Percentiles rank a stretch among this genome's conserved stretches.
Conservation (phyloP, 352 stramenopile species). For the Phytopythium chamaehyphon region DNA sequence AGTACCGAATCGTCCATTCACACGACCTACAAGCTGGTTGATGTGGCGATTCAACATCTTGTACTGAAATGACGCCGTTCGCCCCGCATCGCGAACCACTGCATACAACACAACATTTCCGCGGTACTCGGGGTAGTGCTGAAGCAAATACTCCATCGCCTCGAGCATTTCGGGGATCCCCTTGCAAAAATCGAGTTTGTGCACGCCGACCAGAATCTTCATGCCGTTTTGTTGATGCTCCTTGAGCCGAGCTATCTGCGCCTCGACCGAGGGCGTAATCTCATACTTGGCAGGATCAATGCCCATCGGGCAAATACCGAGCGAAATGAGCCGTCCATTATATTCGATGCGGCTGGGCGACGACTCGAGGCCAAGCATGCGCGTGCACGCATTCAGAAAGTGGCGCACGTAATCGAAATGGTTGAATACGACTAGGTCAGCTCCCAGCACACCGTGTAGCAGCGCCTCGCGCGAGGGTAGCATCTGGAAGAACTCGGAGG, state of each 20-base stretch:
- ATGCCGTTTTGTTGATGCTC: constrained; percentile 56
- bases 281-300: constrained; percentile 85
- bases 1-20: constrained; percentile 86
- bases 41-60: constrained; percentile 85
- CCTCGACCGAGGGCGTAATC: constrained; percentile 46
- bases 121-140: constrained; percentile 89
- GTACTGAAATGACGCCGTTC: constrained; percentile 66
- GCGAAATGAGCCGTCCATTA: constrained; percentile 81
- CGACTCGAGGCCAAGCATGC: constrained; percentile 84
- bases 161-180: constrained; percentile 89
- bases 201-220: constrained; percentile 74
- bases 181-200: constrained; percentile 82
- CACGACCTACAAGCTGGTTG: constrained; percentile 85
- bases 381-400: constrained; percentile 82
- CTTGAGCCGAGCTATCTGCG: constrained; percentile 47
- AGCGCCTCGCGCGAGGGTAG: constrained; percentile 71
- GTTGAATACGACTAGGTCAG: constrained; percentile 87
- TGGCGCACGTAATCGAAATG: constrained; percentile 89
- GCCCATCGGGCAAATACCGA: constrained; percentile 89
- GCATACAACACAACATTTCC: constrained; percentile 93
- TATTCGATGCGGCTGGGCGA: constrained; percentile 85
- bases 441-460: constrained; percentile 78
- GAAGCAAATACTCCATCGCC: constrained; percentile 86
- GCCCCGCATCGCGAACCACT: constrained; percentile 81
- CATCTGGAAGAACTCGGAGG: constrained; percentile 90